Evolutionary conservation across 768 basidiomycete genomes (phyloP), one percentile per base, ranked within the genome.

Genomic region (Pleurotus giganteus): DNA sequence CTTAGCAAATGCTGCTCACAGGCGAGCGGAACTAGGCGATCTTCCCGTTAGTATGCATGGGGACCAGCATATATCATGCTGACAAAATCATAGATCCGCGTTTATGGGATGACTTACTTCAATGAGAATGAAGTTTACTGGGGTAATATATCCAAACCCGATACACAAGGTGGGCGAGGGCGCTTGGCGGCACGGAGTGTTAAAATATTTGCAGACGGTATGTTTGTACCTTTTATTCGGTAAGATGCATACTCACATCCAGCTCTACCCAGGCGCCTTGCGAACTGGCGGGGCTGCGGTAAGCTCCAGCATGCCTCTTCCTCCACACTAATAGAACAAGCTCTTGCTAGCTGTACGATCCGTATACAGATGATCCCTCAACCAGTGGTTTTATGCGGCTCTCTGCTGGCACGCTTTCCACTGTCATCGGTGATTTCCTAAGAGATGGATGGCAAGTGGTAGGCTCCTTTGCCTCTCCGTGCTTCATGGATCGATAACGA

Each of bases 361-460:
- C 90, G 1, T 96, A 96, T 63, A 72, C 83, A 2, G 90, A 94
- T 67, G 85, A 88, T 62, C 88, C 89, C 11, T 73, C 74, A 11
- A 88, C 86, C 19, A 81, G 74, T 23, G 94, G 94, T 2, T 84
- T 90, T 65, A 83, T 97, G 84, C 81, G 92, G 47, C 74, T 85
- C 15, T 76, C 81, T 19, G 72, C 85, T 11, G 78, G 87, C 3
- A 71, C 81, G 36, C 76, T 95, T 44, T 77, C 76, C 37, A 72
- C 80, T 28, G 73, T 85, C 19, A 84, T 94, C 54, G 81, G 82
- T 4, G 77, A 74, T 54, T 94, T 89, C 68, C 66, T 94, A 58
- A 73, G 78, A 42, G 88, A 91, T 66, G 89, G 87, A 2, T 95
- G 93, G 92, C 92, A 96, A 78, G 90, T 93, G 58, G 93, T 93